Base-by-base conservation (phyloP, 2,329 filamentous ascomycete genomes). In the Cadophora luteo-olivacea region DNA sequence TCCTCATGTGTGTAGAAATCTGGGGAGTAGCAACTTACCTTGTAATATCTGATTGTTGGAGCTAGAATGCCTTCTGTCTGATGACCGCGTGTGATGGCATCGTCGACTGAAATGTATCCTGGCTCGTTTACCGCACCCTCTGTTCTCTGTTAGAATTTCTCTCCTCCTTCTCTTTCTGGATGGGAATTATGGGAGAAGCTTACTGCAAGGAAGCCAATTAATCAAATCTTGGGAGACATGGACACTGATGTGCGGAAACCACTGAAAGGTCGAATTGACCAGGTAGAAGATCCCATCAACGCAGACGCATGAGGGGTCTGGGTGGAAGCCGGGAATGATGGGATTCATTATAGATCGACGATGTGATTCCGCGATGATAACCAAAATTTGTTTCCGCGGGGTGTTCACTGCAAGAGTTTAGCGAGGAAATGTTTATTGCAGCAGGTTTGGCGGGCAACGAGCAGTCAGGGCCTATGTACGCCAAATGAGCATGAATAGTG, bases 221-320 rank as follows among this genome's bases (percentile, higher is more conserved):
- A 54, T 62, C 29, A 81, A 72, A 63, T 81, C 77, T 36, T 75
- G 75, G 11, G 78, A 80, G 22, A 75, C 75, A 58, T 77, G 57
- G 14, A 77, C 49, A 77, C 75, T 60, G 84, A 83, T 0, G 82
- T 78, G 36, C 0, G 87, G 81, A 71, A 88, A 89, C 16, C 87
- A 83, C 74, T 88, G 88, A 72, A 88, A 87, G 9, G 85, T 84
- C 2, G 87, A 86, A 73, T 86, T 86, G 69, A 87, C 84, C 54
- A 77, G 73, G 67, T 75, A 79, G 70, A 74, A 79, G 0, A 72
- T 76, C 3, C 73, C 76, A 36, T 76, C 69, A 14, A 78, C 74
- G 14, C 70, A 70, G 5, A 76, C 68, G 12, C 75, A 69, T 6
- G 77, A 78, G 0, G 77, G 76, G 48, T 79, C 78, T 8, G 78